A percentile compares a stretch with the other conserved stretches of the same genome.
phyloP scores from a whole-genome alignment of 192 early-diverging fungal genomes.

The Podila epicladia region DNA sequence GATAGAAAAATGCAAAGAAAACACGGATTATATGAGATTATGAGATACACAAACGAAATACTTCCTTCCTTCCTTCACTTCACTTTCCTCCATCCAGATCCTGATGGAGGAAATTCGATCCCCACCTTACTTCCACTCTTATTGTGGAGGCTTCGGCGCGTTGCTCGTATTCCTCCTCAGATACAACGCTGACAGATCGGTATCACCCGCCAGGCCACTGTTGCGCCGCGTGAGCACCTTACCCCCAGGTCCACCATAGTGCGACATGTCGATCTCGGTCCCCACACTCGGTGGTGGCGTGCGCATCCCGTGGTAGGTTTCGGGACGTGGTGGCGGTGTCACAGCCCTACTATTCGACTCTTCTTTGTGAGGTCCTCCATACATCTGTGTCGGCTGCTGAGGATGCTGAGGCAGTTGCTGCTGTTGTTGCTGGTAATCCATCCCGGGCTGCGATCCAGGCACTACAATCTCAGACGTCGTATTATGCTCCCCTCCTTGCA shows the following conservation, averaged over 20 bases:
- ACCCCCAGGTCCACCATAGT: background rate
- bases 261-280: background rate
- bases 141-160: no score
- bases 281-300: conserved; percentile 31
- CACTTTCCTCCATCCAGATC: no score
- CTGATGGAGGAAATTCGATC: no score
- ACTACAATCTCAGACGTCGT: background rate
- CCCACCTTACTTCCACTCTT: no score
- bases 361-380: background rate
- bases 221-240: conserved; percentile 1
- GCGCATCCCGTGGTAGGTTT: background rate
- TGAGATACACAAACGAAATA: no score
- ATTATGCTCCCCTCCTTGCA: background rate
- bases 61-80: no score
- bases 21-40: no score
- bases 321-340: background rate
- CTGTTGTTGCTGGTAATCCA: background rate
- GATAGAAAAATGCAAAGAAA: no score
- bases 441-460: background rate
- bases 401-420: background rate
- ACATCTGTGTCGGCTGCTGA: background rate
- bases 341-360: background rate
- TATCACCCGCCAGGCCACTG: conserved; percentile 16
- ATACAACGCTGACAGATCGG: conserved; percentile 13
- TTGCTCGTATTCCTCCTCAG: background rate